Conservation (phyloP, 495 filamentous ascomycete genomes). For the Cercophora sp. region DNA sequence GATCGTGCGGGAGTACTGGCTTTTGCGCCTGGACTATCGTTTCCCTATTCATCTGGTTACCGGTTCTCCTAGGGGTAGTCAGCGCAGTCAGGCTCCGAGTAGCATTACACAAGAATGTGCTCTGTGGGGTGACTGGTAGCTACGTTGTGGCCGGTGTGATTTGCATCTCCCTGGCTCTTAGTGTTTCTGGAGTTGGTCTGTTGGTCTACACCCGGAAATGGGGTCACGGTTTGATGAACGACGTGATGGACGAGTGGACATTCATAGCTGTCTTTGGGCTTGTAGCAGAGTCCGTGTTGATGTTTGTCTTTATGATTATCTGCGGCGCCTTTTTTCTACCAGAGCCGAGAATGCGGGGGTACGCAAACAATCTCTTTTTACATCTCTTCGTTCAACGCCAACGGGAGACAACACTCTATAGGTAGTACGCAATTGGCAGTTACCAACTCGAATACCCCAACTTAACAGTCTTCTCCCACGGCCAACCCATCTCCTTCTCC, state of each 20-base stretch:
- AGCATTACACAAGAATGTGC: neutral
- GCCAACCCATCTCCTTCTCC: too few species aligned
- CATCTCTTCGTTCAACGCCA: neutral
- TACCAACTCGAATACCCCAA: too few species aligned
- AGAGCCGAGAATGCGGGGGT: neutral
- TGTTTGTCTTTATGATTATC: neutral
- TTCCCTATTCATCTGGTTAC: neutral
- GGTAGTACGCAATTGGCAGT: too few species aligned
- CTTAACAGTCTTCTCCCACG: too few species aligned
- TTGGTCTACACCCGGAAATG: neutral
- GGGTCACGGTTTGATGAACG: neutral
- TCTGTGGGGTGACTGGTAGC: neutral
- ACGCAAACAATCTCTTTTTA: neutral
- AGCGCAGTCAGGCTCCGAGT: neutral
- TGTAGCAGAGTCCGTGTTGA: neutral
- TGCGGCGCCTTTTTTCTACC: neutral
- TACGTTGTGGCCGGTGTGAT: neutral
- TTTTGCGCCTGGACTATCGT: neutral
- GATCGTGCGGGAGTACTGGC: neutral
- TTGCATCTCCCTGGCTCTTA: neutral
- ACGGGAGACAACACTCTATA: neutral
- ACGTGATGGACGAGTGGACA: neutral
- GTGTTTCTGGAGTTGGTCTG: neutral
- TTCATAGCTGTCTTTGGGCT: neutral
- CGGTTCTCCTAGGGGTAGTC: neutral